Base-by-base conservation (phyloP, 2,329 filamentous ascomycete species). In the Ascochyta rabiei region DNA sequence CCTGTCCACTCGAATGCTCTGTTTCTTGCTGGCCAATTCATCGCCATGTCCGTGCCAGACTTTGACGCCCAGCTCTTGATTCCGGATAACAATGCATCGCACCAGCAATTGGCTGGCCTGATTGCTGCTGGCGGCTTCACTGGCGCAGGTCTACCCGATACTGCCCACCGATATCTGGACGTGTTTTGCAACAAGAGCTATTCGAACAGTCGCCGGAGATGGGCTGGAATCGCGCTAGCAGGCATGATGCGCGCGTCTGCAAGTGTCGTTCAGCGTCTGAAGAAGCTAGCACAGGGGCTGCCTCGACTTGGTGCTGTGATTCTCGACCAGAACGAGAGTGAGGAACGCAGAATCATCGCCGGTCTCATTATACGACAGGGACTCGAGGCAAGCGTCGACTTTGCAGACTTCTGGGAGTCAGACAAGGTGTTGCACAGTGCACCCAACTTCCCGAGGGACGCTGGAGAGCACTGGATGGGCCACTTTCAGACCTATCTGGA, bases 301-400 rank as follows among this genome's bases (percentile, higher is more conserved):
- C 45, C 55, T 23, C 40, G 51, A 2, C 42, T 75, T 16, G 72
- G 73, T 18, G 39, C 63, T 0, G 44, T 71, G 28, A 59, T 75
- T 3, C 56, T 71, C 9, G 50, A 57, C 15, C 33, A 21, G 3
- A 44, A 50, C 1, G 67, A 71, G 46, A 46, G 35, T 6, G 73
- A 74, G 52, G 69, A 73, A 47, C 66, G 60, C 13, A 72, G 61
- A 16, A 62, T 75, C 9, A 47, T 75, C 5, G 67, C 71, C 6
- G 72, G 69, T 7, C 49, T 72, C 12, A 57, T 73, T 28, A 64
- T 75, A 31, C 65, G 64, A 26, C 53, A 67, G 43, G 65, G 63
- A 10, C 31, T 71, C 7, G 52, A 61, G 19, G 42, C 58, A 6
- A 61, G 63, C 13, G 56, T 73, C 37, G 53, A 61, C 1, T 71